phyloP scores from a whole-genome alignment of 768 basidiomycete genomes.

The Agrocybe chaxingu region DNA sequence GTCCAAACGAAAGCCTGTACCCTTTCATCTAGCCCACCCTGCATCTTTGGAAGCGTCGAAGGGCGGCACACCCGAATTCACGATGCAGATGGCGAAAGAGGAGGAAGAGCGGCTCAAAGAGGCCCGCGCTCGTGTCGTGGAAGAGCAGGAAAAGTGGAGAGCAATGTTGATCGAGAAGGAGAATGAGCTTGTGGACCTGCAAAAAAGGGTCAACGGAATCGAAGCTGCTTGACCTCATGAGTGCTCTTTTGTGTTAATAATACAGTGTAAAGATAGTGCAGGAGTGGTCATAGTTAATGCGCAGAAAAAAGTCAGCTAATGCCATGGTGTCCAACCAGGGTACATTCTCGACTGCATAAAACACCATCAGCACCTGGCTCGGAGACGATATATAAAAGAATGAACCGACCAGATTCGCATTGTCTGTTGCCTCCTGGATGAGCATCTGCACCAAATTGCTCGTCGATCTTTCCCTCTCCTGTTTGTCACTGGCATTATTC shows the following conservation, averaged over 20 bases:
- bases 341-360: slow-evolving; percentile 81
- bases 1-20: slow-evolving; percentile 55
- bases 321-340: slow-evolving; percentile 85
- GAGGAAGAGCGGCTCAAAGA: slow-evolving; percentile 79
- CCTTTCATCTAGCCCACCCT: slow-evolving; percentile 67
- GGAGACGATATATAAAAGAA: neutral
- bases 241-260: neutral
- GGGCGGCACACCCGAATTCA: slow-evolving; percentile 80
- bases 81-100: slow-evolving; percentile 78
- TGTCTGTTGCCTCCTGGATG: slow-evolving; percentile 84
- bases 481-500: slow-evolving; percentile 44
- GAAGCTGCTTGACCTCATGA: neutral
- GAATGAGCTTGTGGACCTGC: slow-evolving; percentile 70
- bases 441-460: slow-evolving; percentile 88
- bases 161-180: slow-evolving; percentile 72
- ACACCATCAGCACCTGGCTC: slow-evolving; percentile 8
- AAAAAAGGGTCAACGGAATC: slow-evolving; percentile 46
- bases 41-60: slow-evolving; percentile 64
- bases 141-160: slow-evolving; percentile 76
- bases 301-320: slow-evolving; percentile 32
- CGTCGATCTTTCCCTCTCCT: slow-evolving; percentile 63
- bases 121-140: slow-evolving; percentile 65
- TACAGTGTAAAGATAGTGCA: slow-evolving; percentile 6
- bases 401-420: slow-evolving; percentile 54
- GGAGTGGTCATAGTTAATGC: neutral